Evolutionary conservation across 1,139 yeast species (phyloP), one percentile per base, ranked within the genome.

Genomic region (Scheffersomyces illinoinensis): DNA sequence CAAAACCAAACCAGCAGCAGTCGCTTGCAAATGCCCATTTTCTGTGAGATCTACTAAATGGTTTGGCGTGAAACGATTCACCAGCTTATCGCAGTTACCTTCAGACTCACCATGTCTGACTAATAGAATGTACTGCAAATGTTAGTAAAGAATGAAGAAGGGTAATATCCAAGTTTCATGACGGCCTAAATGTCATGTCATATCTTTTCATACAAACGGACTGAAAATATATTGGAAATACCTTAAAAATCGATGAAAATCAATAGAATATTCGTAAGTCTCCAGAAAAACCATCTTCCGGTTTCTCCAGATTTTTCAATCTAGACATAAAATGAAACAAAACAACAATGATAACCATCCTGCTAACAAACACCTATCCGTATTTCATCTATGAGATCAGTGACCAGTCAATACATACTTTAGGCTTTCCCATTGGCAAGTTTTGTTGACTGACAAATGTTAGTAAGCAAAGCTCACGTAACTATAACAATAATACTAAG

Each of bases 31-130:
- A 67, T 85, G 88, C 0, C 98, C 98, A 12, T 76, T 74, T 12
- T 76, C 79, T 0, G 97, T 93, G 54, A 93, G 75, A 3, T 88
- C 84, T 2, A 93, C 90, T 64, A 82, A 77, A 74, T 93, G 97
- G 72, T 93, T 92, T 2, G 97, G 91, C 0, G 89, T 85, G 64
- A 82, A 78, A 59, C 89, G 77, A 70, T 93, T 92, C 57, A 93
- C 93, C 2, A 87, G 76, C 69, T 92, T 91, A 72, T 93, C 97
- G 67, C 82, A 85, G 73, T 93, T 93, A 17, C 97, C 96, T 68
- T 91, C 96, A 3, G 95, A 88, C 70, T 93, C 97, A 47, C 97
- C 98, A 71, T 93, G 98, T 65, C 97, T 86, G 14, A 93, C 87
- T 33, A 93, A 78, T 54, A 93, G 76, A 50, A 93, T 91, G 53